Evolutionary conservation across 257 asterid genomes (phyloP).

Genomic region (Solanum chilense): DNA sequence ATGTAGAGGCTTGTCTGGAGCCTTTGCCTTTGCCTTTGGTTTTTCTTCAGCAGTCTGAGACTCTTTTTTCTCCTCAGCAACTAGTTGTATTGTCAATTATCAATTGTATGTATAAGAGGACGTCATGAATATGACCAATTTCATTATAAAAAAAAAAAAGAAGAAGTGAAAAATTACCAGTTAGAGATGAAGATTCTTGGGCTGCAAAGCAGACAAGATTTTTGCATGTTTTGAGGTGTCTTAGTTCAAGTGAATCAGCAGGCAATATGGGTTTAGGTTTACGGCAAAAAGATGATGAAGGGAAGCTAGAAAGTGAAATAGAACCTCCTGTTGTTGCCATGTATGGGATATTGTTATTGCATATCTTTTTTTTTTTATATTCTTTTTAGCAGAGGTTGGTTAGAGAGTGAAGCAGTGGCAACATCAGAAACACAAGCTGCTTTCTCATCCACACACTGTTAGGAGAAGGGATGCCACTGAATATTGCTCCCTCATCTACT

Average conservation of each 20-base stretch:
- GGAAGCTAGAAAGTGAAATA: conserved; percentile 19
- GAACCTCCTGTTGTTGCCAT: conserved; percentile 26
- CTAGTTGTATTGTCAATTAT: conserved; percentile 22
- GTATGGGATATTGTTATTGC: not conserved
- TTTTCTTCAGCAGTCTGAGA: conserved; percentile 4
- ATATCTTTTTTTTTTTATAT: not conserved
- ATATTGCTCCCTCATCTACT: not conserved
- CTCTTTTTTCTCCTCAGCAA: conserved; percentile 49
- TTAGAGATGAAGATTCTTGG: conserved; percentile 25
- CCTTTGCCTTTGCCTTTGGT: conserved; percentile 38
- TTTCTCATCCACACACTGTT: conserved; percentile 25
- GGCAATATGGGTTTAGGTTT: conserved; percentile 7
- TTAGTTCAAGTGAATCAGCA: not conserved
- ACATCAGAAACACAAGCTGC: not conserved
- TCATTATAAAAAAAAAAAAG: too few species aligned
- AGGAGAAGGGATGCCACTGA: conserved; percentile 20
- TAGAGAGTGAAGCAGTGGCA: not conserved
- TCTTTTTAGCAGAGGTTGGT: too few species aligned
- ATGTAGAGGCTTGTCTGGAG: conserved; percentile 53
- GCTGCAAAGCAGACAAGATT: conserved; percentile 14
- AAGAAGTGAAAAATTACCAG: conserved; percentile 15
- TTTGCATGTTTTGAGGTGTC: not conserved
- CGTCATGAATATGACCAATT: not conserved
- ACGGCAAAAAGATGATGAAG: conserved; percentile 10
- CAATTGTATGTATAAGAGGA: not conserved